Conservation (phyloP, 1,139 yeast species). For the Wickerhamomyces sp. region DNA sequence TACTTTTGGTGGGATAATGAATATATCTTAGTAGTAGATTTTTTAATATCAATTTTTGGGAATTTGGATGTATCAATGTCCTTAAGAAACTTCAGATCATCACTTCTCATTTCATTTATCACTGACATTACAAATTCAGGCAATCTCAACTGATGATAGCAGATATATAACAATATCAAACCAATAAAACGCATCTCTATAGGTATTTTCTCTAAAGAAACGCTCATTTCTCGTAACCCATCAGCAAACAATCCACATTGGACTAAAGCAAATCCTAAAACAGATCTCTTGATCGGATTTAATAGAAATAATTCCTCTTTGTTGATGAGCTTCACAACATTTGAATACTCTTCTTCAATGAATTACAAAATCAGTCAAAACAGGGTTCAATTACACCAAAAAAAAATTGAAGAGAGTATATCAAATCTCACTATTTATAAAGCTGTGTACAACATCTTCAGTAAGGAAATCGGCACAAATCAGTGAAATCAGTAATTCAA, state of each 20-base stretch:
- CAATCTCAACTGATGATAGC: neutral
- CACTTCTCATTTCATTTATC: no score
- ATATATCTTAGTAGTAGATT: no score
- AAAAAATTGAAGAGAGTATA: neutral
- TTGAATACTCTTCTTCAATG: neutral
- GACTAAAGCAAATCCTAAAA: constrained; percentile 14
- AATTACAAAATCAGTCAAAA: neutral
- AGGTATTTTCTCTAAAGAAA: constrained; percentile 8
- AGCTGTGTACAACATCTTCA: neutral
- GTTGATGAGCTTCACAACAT: neutral
- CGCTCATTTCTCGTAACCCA: constrained; percentile 17
- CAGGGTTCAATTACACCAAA: neutral
- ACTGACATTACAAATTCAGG: no score
- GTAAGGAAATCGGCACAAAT: neutral
- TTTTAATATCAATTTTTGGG: no score
- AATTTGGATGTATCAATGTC: no score
- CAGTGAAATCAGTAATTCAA: neutral
- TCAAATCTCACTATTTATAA: neutral
- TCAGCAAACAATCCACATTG: constrained; percentile 7
- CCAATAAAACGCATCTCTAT: neutral
- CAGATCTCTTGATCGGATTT: constrained; percentile 4
- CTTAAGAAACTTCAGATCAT: no score
- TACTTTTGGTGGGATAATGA: no score
- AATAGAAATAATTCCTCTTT: neutral
- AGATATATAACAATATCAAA: constrained; percentile 6